Base-by-base conservation (phyloP, 257 asterid genomes). In the Cruciata laevipes region DNA sequence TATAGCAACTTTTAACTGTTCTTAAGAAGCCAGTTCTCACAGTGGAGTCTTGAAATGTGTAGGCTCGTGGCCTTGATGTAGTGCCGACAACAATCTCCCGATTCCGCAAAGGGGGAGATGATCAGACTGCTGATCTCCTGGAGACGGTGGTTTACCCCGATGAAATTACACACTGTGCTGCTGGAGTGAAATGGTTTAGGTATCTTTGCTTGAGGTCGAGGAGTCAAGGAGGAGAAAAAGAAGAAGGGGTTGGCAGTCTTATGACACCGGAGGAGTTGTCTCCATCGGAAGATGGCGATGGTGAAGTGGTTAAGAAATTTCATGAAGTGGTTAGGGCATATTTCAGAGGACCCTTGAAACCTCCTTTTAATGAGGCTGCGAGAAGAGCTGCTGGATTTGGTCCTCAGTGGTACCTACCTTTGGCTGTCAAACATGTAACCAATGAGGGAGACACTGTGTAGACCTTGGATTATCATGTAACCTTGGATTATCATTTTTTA, bases 11-110 rank as follows among this genome's bases (percentile, higher is more conserved):
- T 13, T 16, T 44, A 44, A 7, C 53, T 44, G 53, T 44, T 44
- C 53, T 47, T 20, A 25, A 14, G 1, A 71, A 67, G 27, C 21
- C 24, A 40, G 14, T 27, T 59, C 18, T 2, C 4, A 58, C 7
- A 37, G 57, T 64, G 18, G 18, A 68, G 61, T 44, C 69, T 63
- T 74, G 60, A 55, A 21, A 11, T 60, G 21, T 53, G 67, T 81
- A 92, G 98, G 98, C 98, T 59, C 87, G 98, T 76, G 98, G 96
- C 61, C 96, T 93, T 7, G 98, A 90, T 76, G 96, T 93, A 75
- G 65, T 93, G 78, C 98, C 98, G 60, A 88, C 95, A 38, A 93
- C 98, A 25, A 88, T 93, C 70, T 85, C 94, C 20, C 97, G 98
- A 25, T 93, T 93, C 76, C 81, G 89, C 25, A 93, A 83, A 76